Percentiles rank a stretch among this genome's conserved stretches.
Evolutionary conservation across 2,329 filamentous ascomycete species (phyloP).

Genomic region (Aspergillus sp.): DNA sequence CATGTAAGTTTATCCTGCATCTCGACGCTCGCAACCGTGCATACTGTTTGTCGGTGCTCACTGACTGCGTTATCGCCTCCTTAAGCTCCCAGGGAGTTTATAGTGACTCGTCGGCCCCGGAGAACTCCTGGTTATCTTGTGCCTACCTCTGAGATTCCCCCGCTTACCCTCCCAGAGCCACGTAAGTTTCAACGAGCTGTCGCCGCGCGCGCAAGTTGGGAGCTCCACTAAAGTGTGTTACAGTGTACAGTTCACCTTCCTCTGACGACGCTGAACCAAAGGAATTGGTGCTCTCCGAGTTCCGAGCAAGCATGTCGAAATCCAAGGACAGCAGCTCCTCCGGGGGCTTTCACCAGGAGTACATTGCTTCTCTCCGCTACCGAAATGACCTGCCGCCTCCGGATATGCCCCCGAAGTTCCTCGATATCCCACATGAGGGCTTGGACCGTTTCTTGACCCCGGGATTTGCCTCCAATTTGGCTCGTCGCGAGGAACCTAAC

Average conservation of each 20-base stretch:
- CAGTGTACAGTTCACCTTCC: constrained; percentile 16
- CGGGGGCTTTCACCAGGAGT: constrained; percentile 77
- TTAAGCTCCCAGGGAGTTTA: constrained; percentile 15
- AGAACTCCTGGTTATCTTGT: constrained; percentile 1
- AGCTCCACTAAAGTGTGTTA: constrained; percentile 11
- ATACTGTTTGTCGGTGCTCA: not conserved
- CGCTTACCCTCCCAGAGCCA: constrained; percentile 15
- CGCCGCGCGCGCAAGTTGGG: constrained; percentile 1
- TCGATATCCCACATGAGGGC: constrained; percentile 94
- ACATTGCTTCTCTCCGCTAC: constrained; percentile 93
- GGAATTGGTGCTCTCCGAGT: not conserved
- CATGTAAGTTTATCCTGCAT: constrained; percentile 23
- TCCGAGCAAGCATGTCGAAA: constrained; percentile 38
- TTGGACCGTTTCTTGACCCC: constrained; percentile 88
- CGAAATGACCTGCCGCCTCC: constrained; percentile 94
- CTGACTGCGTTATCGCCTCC: constrained; percentile 8
- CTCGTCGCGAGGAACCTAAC: constrained; percentile 88
- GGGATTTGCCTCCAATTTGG: constrained; percentile 83
- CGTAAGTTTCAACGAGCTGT: constrained; percentile 14
- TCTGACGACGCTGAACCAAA: not conserved
- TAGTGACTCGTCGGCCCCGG: constrained; percentile 4
- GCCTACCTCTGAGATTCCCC: constrained; percentile 14
- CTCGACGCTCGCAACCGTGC: constrained; percentile 7
- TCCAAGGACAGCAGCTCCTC: constrained; percentile 42
- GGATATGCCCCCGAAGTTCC: constrained; percentile 90